Base-by-base conservation (phyloP, 2,329 filamentous ascomycete genomes). In the Botryotinia calthae region DNA sequence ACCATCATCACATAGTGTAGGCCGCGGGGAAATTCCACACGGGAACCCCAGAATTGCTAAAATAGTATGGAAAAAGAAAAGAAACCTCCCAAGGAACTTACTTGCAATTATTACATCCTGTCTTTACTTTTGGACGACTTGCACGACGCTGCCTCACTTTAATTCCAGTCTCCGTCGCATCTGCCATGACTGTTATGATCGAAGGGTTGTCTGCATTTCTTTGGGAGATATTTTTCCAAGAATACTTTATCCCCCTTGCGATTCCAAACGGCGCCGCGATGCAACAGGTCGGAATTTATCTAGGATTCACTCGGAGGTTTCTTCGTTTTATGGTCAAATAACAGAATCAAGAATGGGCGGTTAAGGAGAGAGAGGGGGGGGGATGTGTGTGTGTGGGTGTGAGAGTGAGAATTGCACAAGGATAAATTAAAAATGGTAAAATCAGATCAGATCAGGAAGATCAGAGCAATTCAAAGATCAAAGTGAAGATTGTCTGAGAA, bases 101-200 rank as follows among this genome's bases (percentile, higher is more conserved):
- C 89, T 91, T 91, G 89, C 89, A 91, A 80, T 88, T 90, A 77
- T 84, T 85, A 81, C 89, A 91, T 58, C 89, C 89, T 1, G 89
- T 91, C 82, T 90, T 90, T 75, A 90, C 89, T 79, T 91, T 90
- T 1, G 79, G 79, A 25, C 75, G 74, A 73, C 79, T 79, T n/a
- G 79, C 78, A 61, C 79, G 77, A 70, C 74, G 75, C 54, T 75
- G 73, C 46, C 73, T 76, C 37, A 20, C 34, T 58, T 1, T 51
- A 9, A 51, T 69, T 40, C 37, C 34, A 18, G 63, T 22, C 37
- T 46, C 46, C 40, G 64, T 67, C 48, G 42, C 58, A 65, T 56
- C 69, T 65, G 69, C 69, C 69, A 71, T 71, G 69, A 71, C 46
- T 71, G 69, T 48, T 71, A 44, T 54, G n/a, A 25, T 65, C 2